Conservation (phyloP, 306 rosid species). For the Dryas alaskensis region DNA sequence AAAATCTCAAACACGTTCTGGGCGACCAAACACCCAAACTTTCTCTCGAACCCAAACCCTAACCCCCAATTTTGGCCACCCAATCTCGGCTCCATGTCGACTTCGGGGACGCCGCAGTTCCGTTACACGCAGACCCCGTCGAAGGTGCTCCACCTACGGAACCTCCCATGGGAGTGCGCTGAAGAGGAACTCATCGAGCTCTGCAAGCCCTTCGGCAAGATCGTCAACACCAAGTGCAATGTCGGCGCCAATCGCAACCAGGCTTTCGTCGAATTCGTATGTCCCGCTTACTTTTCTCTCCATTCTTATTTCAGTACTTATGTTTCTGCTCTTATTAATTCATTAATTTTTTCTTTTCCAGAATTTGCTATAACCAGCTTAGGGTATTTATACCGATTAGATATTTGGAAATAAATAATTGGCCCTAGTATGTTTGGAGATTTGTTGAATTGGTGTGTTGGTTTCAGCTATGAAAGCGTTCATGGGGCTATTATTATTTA, state of each 20-base stretch:
- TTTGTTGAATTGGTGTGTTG: background rate
- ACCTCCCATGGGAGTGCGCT: slow-evolving; percentile 88
- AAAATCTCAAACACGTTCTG: slow-evolving; percentile 26
- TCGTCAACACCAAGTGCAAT: slow-evolving; percentile 92
- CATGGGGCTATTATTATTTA: too few relatives aligned
- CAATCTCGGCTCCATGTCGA: slow-evolving; percentile 46
- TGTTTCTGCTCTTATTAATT: background rate
- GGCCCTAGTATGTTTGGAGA: background rate
- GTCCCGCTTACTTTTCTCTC: background rate
- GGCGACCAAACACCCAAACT: slow-evolving; percentile 29
- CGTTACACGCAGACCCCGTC: slow-evolving; percentile 93
- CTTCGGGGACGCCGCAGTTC: slow-evolving; percentile 71
- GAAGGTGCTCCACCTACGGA: slow-evolving; percentile 88
- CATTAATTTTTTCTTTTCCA: background rate
- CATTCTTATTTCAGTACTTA: background rate
- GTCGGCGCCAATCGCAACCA: slow-evolving; percentile 96
- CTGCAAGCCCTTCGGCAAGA: slow-evolving; percentile 85
- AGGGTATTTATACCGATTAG: background rate
- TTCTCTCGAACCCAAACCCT: slow-evolving; percentile 20
- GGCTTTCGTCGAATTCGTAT: slow-evolving; percentile 87
- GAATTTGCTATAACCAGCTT: background rate
- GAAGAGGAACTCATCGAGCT: slow-evolving; percentile 85
- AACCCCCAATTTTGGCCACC: background rate
- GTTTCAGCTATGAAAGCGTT: background rate
- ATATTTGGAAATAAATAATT: background rate